Conservation (phyloP, 495 filamentous ascomycete species). For the Aspergillus indologenus region DNA sequence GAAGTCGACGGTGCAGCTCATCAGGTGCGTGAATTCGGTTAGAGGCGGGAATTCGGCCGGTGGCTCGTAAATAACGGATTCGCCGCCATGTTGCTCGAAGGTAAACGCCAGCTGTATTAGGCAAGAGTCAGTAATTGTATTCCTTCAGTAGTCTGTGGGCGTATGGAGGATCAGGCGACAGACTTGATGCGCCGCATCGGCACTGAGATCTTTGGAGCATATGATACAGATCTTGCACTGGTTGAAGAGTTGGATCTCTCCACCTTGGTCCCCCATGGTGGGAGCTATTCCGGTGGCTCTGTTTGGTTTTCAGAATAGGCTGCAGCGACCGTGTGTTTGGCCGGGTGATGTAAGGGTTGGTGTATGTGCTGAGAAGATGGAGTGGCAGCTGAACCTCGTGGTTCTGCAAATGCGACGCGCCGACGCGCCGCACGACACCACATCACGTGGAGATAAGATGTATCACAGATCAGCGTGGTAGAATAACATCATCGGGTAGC, state of each 20-base stretch:
- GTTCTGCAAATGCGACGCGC: conserved; percentile 23
- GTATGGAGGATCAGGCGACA: conserved; percentile 3
- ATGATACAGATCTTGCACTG: conserved; percentile 43
- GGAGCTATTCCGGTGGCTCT: not conserved
- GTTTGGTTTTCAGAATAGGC: not conserved
- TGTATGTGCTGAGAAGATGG: not conserved
- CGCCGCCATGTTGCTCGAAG: conserved; percentile 53
- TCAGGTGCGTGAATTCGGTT: conserved; percentile 69
- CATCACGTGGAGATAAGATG: conserved; percentile 21
- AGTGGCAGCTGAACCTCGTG: not conserved
- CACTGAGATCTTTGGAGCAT: conserved; percentile 46
- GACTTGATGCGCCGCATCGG: conserved; percentile 44
- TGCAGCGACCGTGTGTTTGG: not conserved
- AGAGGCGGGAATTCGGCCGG: conserved; percentile 50
- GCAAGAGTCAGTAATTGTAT: conserved; percentile 7
- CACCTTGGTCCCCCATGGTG: conserved; percentile 32
- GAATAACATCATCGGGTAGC: not conserved
- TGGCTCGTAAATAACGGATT: conserved; percentile 43
- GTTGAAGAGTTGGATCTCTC: conserved; percentile 38
- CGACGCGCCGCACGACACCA: conserved; percentile 21
- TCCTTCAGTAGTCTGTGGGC: not conserved
- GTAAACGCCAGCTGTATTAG: conserved; percentile 33
- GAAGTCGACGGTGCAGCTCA: conserved; percentile 84
- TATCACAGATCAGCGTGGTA: not conserved
- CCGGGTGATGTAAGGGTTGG: not conserved